phyloP scores from a whole-genome alignment of 2,329 filamentous ascomycete species.

The Trichoderma semiorbis region DNA sequence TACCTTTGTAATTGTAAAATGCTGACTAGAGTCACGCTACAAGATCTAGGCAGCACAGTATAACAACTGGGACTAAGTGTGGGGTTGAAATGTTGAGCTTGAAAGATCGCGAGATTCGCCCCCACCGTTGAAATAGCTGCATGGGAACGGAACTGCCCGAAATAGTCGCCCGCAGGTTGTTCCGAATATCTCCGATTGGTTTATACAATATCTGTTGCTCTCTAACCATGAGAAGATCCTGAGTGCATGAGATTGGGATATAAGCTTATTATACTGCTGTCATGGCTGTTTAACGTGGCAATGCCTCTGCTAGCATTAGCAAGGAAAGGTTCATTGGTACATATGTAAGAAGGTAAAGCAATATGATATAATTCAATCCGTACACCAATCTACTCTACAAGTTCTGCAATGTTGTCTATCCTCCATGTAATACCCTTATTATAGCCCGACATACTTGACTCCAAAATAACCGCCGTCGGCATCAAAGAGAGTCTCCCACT shows the following conservation, averaged over 20 bases:
- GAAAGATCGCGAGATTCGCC: not conserved
- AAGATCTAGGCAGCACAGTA: not conserved
- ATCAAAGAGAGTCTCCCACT: not conserved
- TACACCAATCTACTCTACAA: not conserved
- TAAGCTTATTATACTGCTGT: not conserved
- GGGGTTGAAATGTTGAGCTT: not conserved
- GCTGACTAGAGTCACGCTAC: accelerated
- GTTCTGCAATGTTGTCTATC: not conserved
- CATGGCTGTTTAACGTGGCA: not conserved
- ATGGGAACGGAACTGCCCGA: not conserved
- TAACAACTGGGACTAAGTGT: not conserved
- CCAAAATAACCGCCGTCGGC: not conserved
- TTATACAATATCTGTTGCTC: not conserved
- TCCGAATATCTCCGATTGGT: not conserved
- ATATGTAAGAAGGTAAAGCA: no score
- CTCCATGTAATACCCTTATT: not conserved
- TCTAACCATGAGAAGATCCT: not conserved
- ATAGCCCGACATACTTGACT: not conserved
- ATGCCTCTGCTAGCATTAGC: no score
- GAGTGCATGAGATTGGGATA: not conserved
- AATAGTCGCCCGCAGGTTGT: not conserved
- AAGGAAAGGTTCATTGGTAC: no score
- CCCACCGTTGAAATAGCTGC: not conserved
- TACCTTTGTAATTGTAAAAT: not conserved
- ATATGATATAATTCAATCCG: not conserved